Percentiles rank a stretch among this genome's conserved stretches.
Evolutionary conservation across 164 flowering plant species (phyloP).

Genomic region (Magnolia sinica): DNA sequence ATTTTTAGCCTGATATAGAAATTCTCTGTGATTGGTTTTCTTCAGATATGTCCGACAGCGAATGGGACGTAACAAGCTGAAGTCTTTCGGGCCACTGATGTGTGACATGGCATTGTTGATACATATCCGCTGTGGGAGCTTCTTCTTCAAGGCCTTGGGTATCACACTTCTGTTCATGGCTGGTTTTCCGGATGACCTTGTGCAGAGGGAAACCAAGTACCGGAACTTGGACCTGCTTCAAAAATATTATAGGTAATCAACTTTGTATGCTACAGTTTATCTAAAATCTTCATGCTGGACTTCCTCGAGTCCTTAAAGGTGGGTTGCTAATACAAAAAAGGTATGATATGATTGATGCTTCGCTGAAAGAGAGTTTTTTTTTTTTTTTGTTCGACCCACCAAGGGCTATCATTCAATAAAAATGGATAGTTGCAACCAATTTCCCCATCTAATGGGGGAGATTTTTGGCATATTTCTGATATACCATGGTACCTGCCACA

Average conservation of each 20-base stretch:
- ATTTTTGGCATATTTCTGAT: too few relatives aligned
- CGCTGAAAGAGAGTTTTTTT: not conserved
- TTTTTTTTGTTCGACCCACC: too few relatives aligned
- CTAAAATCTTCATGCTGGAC: not conserved
- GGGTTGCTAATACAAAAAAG: too few relatives aligned
- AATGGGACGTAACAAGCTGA: constrained; percentile 63
- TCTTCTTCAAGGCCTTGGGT: constrained; percentile 67
- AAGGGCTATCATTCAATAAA: too few relatives aligned
- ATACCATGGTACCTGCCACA: too few relatives aligned
- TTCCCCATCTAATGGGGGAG: too few relatives aligned
- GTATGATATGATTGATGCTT: too few relatives aligned
- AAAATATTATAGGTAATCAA: constrained; percentile 48
- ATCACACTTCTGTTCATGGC: constrained; percentile 67
- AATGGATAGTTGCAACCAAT: too few relatives aligned
- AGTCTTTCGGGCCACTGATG: constrained; percentile 54
- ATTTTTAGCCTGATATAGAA: not conserved
- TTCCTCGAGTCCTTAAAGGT: not conserved
- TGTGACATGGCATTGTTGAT: constrained; percentile 52
- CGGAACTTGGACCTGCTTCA: constrained; percentile 57
- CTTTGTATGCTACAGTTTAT: not conserved
- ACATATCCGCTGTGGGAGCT: constrained; percentile 52
- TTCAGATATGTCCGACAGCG: constrained; percentile 63
- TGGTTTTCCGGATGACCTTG: constrained; percentile 51
- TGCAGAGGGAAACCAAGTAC: constrained; percentile 55
- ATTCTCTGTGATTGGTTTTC: not conserved